These are phyloP conservation scores for Syncephalastrum monosporum DNA, from an alignment of 371 early-diverging fungal genomes.

Conservation along the genomic window DNA sequence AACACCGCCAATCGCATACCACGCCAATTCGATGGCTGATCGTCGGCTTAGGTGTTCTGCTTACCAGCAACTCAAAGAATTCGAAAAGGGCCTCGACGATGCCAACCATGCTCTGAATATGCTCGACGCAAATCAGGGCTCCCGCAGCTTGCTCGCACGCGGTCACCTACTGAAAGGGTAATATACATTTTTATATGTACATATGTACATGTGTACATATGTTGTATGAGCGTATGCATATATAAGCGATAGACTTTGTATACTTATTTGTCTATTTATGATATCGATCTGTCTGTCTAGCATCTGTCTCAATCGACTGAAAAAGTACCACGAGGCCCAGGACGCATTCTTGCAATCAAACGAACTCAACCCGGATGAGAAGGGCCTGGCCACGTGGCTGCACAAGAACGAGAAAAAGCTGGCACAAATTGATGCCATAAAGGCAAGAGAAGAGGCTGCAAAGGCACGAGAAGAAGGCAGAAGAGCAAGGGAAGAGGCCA, in stretches of 20 bases:
- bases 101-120: slow-evolving; percentile 58
- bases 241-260: too few species aligned
- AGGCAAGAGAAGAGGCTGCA: background rate
- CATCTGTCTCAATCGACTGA: slow-evolving; percentile 14
- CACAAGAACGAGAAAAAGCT: slow-evolving; percentile 52
- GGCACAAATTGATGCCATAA: background rate
- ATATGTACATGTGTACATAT: background rate
- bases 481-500: too few species aligned
- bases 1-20: background rate
- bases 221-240: too few species aligned
- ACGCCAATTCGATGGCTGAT: background rate
- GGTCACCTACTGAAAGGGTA: slow-evolving; percentile 66
- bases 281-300: background rate
- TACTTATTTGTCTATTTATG: too few species aligned
- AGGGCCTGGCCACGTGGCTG: slow-evolving; percentile 57
- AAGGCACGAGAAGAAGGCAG: background rate
- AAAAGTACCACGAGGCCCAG: slow-evolving; percentile 52
- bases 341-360: slow-evolving; percentile 50
- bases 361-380: slow-evolving; percentile 51
- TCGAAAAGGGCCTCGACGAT: slow-evolving; percentile 60
- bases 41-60: slow-evolving; percentile 50
- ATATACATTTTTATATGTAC: background rate
- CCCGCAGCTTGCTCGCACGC: slow-evolving; percentile 61
- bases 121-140: slow-evolving; percentile 45
- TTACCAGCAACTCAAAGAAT: slow-evolving; percentile 61